Base-by-base conservation (phyloP, 2,329 filamentous ascomycete species). In the Colletotrichum tabaci region DNA sequence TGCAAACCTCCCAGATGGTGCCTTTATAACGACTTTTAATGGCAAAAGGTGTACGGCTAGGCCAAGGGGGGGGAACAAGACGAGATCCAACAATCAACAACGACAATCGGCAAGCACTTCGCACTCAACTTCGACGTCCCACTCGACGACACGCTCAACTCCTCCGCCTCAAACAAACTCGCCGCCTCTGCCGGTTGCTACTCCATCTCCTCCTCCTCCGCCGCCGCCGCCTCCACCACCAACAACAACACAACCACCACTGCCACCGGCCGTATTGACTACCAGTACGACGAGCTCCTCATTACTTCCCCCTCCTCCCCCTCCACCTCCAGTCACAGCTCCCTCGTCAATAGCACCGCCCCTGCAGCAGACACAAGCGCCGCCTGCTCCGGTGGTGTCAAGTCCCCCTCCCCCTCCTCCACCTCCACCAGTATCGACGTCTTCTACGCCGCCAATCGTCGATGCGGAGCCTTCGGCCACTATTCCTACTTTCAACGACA, bases 41-140 rank as follows among this genome's bases (percentile, higher is more conserved):
- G 86, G 86, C 62, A 85, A 83, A 77, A 83, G 84, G 79, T 89
- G 88, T 81, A 89, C 88, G 76, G 87, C 85, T 72, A 81, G 89
- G 74, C 87, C 87, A 58, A 86, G 78, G 75, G 52, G 55, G 18
- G 69, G 66, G 38, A 57, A 66, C 44, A 66, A 60, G 44, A 70
- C 66, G 30, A 74, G 56, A 42, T 52, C 68, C 38, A 61, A 47
- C n/a, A 66, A 58, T 18, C 71, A 66, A 26, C 61, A 61, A 18
- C 71, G 61, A 21, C 66, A 30, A 15, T 64, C 66, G 61, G 61
- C 67, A 38, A 68, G 52, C 23, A 71, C 58, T n/a, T 71, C 68
- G 18, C 64, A 50, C 44, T 71, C 67, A 26, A 66, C 67, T 16
- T 66, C 66, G 40, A 64, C 61, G 38, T 58, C 66, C 35, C 49